These are phyloP conservation scores for Symbiodinium natans DNA, from an alignment of 73 alveolate species.

Conservation along the genomic window DNA sequence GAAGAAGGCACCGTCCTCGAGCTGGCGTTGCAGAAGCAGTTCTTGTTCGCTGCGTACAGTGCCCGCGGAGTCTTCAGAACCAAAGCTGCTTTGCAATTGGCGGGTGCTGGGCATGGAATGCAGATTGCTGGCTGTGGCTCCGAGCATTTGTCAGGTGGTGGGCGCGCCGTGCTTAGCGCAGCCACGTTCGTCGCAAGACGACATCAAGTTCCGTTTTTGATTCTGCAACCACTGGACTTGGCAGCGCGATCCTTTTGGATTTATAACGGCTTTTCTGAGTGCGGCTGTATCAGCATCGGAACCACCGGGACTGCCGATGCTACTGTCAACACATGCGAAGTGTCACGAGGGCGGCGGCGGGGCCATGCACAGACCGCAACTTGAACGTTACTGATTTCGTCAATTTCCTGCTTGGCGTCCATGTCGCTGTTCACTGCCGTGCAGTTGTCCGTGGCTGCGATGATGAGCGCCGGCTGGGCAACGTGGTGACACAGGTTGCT, in stretches of 20 bases:
- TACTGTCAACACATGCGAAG: neutral
- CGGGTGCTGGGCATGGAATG: neutral
- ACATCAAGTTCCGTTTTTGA: neutral
- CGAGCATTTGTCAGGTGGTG: neutral
- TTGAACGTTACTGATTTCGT: neutral
- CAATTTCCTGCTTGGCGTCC: neutral
- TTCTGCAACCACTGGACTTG: neutral
- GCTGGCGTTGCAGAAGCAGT: neutral
- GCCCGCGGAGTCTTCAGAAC: neutral
- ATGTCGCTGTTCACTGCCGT: too few relatives aligned
- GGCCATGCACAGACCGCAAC: neutral
- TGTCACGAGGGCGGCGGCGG: neutral
- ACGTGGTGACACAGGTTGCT: too few relatives aligned
- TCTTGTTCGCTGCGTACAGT: neutral
- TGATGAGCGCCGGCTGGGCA: too few relatives aligned
- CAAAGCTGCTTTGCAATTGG: neutral
- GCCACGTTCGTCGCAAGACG: neutral
- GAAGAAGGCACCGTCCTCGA: neutral
- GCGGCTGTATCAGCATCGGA: neutral
- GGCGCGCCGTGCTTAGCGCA: neutral
- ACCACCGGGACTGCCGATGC: constrained; percentile 1
- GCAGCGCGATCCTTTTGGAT: neutral
- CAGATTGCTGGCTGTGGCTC: neutral
- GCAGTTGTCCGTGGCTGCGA: too few relatives aligned
- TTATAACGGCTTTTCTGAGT: neutral